A percentile compares a stretch with the other conserved stretches of the same genome.
phyloP scores from a whole-genome alignment of 108 stramenopile species.

The Cyclostephanos tholiformis region DNA sequence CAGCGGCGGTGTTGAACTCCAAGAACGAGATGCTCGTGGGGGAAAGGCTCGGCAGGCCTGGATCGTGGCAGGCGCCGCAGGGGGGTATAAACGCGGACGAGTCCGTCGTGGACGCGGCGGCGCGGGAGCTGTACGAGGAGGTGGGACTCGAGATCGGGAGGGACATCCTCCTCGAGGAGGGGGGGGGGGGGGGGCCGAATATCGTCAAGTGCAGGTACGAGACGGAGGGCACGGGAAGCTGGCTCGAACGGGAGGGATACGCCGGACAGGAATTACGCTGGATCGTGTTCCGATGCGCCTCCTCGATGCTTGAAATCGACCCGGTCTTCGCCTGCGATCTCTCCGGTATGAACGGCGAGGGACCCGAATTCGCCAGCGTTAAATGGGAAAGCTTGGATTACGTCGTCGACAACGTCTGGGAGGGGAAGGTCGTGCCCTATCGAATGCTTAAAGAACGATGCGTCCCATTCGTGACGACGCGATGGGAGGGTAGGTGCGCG shows the following conservation, averaged over 20 bases:
- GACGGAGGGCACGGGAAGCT: constrained; percentile 50
- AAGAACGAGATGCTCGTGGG: constrained; percentile 55
- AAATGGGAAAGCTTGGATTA: constrained; percentile 44
- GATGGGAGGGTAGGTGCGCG: constrained; percentile 45
- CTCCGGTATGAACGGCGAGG: constrained; percentile 49
- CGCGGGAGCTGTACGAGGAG: constrained; percentile 55
- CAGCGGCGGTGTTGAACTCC: constrained; percentile 57
- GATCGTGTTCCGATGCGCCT: constrained; percentile 54
- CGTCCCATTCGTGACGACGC: constrained; percentile 4
- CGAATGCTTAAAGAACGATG: constrained; percentile 20
- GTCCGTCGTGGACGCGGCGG: constrained; percentile 50
- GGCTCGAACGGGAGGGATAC: constrained; percentile 51
- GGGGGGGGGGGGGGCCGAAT: constrained; percentile 2
- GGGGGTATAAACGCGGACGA: constrained; percentile 57
- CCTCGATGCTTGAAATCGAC: constrained; percentile 44
- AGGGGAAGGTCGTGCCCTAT: constrained; percentile 47
- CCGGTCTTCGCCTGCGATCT: constrained; percentile 37
- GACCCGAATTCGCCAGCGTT: constrained; percentile 47
- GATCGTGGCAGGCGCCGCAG: constrained; percentile 57
- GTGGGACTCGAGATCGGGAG: constrained; percentile 39
- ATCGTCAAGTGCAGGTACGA: constrained; percentile 35
- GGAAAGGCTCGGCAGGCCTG: constrained; percentile 39
- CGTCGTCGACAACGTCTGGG: constrained; percentile 54
- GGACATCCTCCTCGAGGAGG: constrained; percentile 45
- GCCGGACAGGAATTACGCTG: constrained; percentile 60